These are phyloP conservation scores for Colletotrichum cordylinicola DNA, from an alignment of 2,329 filamentous ascomycete species.

Conservation along the genomic window DNA sequence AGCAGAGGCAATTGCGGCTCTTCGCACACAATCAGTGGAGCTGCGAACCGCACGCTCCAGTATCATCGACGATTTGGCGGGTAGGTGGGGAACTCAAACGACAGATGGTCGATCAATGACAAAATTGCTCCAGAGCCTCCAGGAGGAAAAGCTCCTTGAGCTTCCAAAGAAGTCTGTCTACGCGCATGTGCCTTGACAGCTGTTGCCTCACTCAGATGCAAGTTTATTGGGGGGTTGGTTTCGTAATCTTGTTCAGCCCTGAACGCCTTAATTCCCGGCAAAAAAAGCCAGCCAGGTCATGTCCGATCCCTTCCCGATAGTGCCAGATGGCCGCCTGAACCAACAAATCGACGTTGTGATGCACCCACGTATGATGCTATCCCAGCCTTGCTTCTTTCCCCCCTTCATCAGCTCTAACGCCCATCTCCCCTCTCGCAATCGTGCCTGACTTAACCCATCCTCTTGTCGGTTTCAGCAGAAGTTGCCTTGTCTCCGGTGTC, in stretches of 20 bases:
- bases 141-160: constrained; percentile 5
- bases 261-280: constrained; percentile 16
- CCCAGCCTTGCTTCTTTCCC: not conserved
- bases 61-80: constrained; percentile 8
- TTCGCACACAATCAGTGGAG: constrained; percentile 13
- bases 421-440: not conserved
- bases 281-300: not conserved
- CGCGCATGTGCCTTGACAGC: not conserved
- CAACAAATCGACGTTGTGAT: constrained; percentile 2
- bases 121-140: not conserved
- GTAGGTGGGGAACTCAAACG: constrained; percentile 14
- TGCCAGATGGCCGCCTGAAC: not conserved
- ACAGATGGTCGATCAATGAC: constrained; percentile 11
- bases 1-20: constrained; percentile 19
- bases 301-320: constrained; percentile 3
- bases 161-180: not conserved
- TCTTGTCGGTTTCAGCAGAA: constrained; percentile 59
- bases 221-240: not conserved
- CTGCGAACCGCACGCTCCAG: not conserved
- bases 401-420: not conserved
- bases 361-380: not conserved
- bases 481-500: constrained; percentile 61
- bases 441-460: constrained; percentile 41
- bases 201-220: not conserved
- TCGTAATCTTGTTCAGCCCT: constrained; percentile 11